Conservation (phyloP, 306 rosid genomes). For the Phaseolus lunatus region DNA sequence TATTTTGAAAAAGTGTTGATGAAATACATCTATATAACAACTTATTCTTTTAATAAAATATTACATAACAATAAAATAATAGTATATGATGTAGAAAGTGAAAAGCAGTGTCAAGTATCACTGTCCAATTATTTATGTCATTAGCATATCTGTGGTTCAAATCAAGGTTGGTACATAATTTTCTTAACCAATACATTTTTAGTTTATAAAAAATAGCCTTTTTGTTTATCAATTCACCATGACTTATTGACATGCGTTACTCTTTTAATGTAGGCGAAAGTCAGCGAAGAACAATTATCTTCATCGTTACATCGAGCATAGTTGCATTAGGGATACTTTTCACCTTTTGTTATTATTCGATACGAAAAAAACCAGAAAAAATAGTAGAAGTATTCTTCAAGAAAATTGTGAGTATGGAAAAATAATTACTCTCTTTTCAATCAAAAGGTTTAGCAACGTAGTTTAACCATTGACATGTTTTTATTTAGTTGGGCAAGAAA, state of each 20-base stretch:
- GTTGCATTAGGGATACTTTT: not conserved
- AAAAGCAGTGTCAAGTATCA: too few species aligned
- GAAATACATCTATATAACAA: too few species aligned
- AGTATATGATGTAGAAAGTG: too few species aligned
- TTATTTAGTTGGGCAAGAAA: conserved; percentile 20
- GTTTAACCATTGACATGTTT: not conserved
- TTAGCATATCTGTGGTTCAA: too few species aligned
- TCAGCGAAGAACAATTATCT: not conserved
- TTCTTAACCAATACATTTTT: too few species aligned
- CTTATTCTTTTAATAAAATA: too few species aligned
- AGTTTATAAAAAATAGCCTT: too few species aligned
- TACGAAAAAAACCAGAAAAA: conserved; percentile 2
- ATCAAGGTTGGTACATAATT: too few species aligned
- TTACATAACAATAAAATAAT: too few species aligned
- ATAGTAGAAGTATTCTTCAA: not conserved
- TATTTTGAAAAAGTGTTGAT: too few species aligned
- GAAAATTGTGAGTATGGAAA: conserved; percentile 30
- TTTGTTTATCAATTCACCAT: not conserved
- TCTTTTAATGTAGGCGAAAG: not conserved
- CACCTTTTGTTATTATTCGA: not conserved
- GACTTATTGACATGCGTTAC: not conserved
- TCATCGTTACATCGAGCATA: not conserved
- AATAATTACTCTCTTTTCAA: not conserved
- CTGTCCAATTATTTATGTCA: too few species aligned
- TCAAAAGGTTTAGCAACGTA: not conserved